A percentile compares a stretch with the other conserved stretches of the same genome.
Conservation (phyloP, 352 stramenopile genomes). For the Globisporangium rhizosaccharum region DNA sequence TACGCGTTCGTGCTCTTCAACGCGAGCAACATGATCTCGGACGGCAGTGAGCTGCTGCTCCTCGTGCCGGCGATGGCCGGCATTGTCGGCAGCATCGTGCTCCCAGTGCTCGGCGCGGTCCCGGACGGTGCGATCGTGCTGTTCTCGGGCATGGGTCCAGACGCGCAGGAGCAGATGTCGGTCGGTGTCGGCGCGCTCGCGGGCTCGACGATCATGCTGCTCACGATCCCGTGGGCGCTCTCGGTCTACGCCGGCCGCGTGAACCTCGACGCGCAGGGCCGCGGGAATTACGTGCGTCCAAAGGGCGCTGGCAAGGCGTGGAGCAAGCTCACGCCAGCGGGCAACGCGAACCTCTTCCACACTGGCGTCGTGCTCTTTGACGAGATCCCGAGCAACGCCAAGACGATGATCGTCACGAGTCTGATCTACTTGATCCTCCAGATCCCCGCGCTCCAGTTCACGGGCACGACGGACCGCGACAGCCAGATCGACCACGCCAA, state of each 20-base stretch:
- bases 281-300: slow-evolving; percentile 79
- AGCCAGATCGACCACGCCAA: slow-evolving; percentile 53
- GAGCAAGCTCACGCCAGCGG: slow-evolving; percentile 81
- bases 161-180: slow-evolving; percentile 92
- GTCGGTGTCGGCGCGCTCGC: slow-evolving; percentile 97
- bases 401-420: slow-evolving; percentile 90
- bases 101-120: slow-evolving; percentile 96
- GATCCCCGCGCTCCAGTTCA: slow-evolving; percentile 88
- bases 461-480: slow-evolving; percentile 57
- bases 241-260: slow-evolving; percentile 92
- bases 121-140: slow-evolving; percentile 97
- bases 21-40: slow-evolving; percentile 96
- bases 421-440: slow-evolving; percentile 96
- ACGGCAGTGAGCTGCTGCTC: slow-evolving; percentile 97
- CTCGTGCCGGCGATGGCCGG: slow-evolving; percentile 93
- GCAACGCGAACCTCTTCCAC: slow-evolving; percentile 51
- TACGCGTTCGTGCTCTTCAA: slow-evolving; percentile 98
- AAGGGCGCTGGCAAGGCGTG: slow-evolving; percentile 70
- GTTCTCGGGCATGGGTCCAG: slow-evolving; percentile 92
- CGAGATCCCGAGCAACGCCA: slow-evolving; percentile 86
- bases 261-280: slow-evolving; percentile 87
- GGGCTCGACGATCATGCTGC: slow-evolving; percentile 98
- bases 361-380: slow-evolving; percentile 81
- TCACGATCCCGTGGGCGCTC: slow-evolving; percentile 97
- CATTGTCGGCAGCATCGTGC: slow-evolving; percentile 95